These are phyloP conservation scores for Choiromyces venosus DNA, from an alignment of 495 filamentous ascomycete species.

Conservation along the genomic window DNA sequence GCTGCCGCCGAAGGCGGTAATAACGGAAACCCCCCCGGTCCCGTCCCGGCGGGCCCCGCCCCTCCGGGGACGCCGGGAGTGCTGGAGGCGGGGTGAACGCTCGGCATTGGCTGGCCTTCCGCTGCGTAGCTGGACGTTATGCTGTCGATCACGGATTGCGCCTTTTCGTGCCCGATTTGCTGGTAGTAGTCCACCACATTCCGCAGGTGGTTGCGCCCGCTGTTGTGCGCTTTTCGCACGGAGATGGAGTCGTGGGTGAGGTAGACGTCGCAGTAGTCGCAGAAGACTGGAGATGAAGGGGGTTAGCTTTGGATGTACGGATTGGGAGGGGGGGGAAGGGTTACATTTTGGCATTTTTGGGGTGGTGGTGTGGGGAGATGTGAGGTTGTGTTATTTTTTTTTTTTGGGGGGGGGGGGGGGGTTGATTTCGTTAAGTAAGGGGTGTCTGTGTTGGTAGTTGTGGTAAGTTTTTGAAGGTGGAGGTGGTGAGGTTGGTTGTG, in stretches of 20 bases:
- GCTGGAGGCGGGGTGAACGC: constrained; percentile 41
- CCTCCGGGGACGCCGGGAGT: constrained; percentile 25
- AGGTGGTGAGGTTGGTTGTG: not conserved
- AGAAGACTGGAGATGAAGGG: constrained; percentile 52
- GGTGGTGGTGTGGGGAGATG: constrained; percentile 1
- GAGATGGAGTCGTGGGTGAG: constrained; percentile 99
- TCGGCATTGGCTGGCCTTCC: constrained; percentile 72
- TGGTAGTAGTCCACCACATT: constrained; percentile 99
- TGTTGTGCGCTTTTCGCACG: constrained; percentile 97
- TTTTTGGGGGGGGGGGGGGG: not conserved
- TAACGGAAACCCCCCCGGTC: constrained; percentile 43
- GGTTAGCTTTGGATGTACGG: constrained; percentile 7
- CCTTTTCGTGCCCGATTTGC: constrained; percentile 97
- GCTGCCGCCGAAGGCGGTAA: constrained; percentile 48
- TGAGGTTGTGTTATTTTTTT: constrained; percentile 26
- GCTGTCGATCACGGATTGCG: constrained; percentile 93
- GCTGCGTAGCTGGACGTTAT: constrained; percentile 93
- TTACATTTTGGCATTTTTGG: constrained; percentile 75
- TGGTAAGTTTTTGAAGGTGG: not conserved
- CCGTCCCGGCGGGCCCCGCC: constrained; percentile 35
- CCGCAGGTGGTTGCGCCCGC: constrained; percentile 87
- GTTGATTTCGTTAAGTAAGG: constrained; percentile 4
- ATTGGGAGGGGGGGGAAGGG: constrained; percentile 41
- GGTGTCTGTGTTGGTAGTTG: not conserved
- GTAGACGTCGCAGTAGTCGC: constrained; percentile 99